These are phyloP conservation scores for Jimgerdemannia lactiflua DNA, from an alignment of 192 early-diverging fungal genomes.

Conservation along the genomic window DNA sequence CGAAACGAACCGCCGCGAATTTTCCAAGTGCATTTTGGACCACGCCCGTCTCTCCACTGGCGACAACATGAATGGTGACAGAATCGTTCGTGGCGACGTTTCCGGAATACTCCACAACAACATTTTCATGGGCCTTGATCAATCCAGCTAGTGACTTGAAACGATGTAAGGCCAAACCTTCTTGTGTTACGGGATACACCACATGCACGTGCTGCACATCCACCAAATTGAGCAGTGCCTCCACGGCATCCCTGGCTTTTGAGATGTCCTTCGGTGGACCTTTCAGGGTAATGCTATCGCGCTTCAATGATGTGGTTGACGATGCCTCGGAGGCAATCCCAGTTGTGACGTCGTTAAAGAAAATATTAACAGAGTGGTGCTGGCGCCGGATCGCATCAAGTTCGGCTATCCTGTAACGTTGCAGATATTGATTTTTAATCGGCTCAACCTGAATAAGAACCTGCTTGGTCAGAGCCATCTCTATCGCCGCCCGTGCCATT, in stretches of 20 bases:
- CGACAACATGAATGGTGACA: background rate
- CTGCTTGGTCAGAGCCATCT: background rate
- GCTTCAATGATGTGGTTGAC: background rate
- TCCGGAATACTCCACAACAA: background rate
- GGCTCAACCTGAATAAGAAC: background rate
- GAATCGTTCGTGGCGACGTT: background rate
- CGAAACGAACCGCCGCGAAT: background rate
- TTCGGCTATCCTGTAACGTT: background rate
- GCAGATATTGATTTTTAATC: background rate
- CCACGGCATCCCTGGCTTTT: background rate
- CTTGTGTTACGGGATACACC: background rate
- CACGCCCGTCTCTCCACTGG: background rate
- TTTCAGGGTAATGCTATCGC: background rate
- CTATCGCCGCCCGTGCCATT: background rate
- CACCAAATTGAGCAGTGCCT: background rate
- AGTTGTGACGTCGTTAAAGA: background rate
- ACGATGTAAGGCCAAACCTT: background rate
- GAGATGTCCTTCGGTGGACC: background rate
- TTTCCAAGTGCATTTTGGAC: background rate
- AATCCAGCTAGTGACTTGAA: background rate
- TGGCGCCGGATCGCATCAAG: background rate
- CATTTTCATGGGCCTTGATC: background rate
- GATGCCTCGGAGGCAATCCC: background rate
- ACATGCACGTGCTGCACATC: background rate
- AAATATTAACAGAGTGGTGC: background rate